phyloP scores from a whole-genome alignment of 2,329 filamentous ascomycete genomes.

The Beauveria bassiana region DNA sequence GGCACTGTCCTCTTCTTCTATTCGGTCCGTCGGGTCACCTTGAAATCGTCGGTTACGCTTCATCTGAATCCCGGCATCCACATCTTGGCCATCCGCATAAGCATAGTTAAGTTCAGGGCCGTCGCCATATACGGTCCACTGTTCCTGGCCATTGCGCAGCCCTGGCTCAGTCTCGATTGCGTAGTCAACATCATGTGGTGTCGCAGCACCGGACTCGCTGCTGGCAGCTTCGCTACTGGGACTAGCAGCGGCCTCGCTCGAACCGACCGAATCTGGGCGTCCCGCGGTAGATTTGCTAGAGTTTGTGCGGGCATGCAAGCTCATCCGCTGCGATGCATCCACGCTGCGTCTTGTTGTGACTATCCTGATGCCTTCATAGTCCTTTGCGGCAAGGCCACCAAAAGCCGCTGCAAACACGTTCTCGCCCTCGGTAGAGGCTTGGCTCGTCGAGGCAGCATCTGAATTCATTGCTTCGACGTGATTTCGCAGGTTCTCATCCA shows the following conservation, averaged over 20 bases:
- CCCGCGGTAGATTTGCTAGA: conserved; percentile 15
- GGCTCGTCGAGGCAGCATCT: conserved; percentile 16
- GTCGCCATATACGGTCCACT: conserved; percentile 16
- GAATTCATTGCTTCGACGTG: conserved; percentile 16
- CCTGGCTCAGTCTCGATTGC: neutral
- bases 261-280: conserved; percentile 25
- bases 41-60: conserved; percentile 27
- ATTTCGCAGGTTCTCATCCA: conserved; percentile 28
- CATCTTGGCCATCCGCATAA: conserved; percentile 22
- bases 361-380: conserved; percentile 22
- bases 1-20: conserved; percentile 28
- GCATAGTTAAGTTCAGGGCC: conserved; percentile 23
- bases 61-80: conserved; percentile 28
- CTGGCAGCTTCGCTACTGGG: conserved; percentile 29
- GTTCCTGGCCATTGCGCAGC: neutral
- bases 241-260: conserved; percentile 29
- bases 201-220: conserved; percentile 27
- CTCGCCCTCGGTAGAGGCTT: conserved; percentile 17
- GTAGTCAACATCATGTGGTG: conserved; percentile 28
- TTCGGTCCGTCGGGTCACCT: conserved; percentile 26
- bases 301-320: conserved; percentile 12
- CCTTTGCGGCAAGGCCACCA: conserved; percentile 28
- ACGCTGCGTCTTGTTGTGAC: neutral
- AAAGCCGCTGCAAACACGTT: conserved; percentile 25
- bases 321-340: conserved; percentile 11